Evolutionary conservation across 257 asterid genomes (phyloP).

Genomic region (Nicotiana attenuata): DNA sequence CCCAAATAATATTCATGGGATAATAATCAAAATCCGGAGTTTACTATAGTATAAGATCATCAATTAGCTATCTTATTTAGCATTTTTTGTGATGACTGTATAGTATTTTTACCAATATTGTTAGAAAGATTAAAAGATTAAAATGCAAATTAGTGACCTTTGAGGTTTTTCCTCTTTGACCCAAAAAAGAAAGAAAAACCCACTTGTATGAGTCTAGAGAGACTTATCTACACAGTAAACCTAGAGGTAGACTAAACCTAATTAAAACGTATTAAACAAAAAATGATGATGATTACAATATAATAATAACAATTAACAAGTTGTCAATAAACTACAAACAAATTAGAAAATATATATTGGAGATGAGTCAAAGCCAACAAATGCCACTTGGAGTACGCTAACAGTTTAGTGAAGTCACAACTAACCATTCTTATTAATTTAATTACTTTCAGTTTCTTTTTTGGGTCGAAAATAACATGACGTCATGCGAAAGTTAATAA

Average conservation of each 20-base stretch:
- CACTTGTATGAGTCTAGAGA: not conserved
- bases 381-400: not conserved
- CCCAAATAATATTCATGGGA: not conserved
- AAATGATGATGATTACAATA: not conserved
- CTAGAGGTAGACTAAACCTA: not conserved
- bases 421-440: not conserved
- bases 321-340: not conserved
- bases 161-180: not conserved
- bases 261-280: not conserved
- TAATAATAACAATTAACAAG: not conserved
- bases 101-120: no score
- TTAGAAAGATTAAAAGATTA: no score
- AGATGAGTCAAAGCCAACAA: conserved; percentile 7
- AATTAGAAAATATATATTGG: not conserved
- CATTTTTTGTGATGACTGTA: no score
- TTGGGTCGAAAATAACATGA: no score
- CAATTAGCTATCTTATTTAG: no score
- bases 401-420: not conserved
- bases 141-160: not conserved
- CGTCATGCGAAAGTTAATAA: no score
- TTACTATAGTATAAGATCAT: no score
- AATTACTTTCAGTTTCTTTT: not conserved
- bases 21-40: no score
- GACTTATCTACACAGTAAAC: not conserved
- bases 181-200: no score